These are phyloP conservation scores for Begonia peltatifolia DNA, from an alignment of 306 rosid genomes.

Conservation along the genomic window DNA sequence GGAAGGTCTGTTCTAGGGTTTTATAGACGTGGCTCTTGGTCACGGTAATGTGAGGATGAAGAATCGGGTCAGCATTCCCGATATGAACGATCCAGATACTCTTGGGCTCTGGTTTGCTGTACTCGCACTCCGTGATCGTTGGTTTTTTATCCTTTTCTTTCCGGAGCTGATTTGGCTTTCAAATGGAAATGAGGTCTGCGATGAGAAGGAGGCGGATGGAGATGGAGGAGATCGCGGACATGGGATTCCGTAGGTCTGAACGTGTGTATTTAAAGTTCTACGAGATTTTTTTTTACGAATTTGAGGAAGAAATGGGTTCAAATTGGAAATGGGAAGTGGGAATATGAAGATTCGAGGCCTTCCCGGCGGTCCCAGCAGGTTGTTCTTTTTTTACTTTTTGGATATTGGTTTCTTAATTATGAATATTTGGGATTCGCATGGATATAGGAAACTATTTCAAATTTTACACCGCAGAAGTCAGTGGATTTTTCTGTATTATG, in stretches of 20 bases:
- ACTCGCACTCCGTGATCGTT: neutral
- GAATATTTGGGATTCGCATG: no score
- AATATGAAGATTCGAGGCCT: no score
- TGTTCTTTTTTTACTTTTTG: no score
- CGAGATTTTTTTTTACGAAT: neutral
- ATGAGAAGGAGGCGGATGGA: slow-evolving; percentile 33
- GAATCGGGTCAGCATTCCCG: no score
- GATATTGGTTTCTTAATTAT: no score
- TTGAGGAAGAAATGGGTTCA: slow-evolving; percentile 7
- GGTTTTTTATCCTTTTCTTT: neutral
- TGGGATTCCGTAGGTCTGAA: neutral
- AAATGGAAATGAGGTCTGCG: slow-evolving; percentile 22
- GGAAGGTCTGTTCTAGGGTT: slow-evolving; percentile 74
- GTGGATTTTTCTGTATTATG: no score
- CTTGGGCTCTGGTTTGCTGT: slow-evolving; percentile 42
- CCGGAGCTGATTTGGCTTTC: slow-evolving; percentile 10
- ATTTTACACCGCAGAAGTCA: no score
- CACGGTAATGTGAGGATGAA: slow-evolving; percentile 10
- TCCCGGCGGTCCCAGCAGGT: no score
- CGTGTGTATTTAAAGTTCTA: no score
- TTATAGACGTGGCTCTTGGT: slow-evolving; percentile 37
- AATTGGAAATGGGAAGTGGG: no score
- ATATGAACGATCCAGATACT: slow-evolving; percentile 54
- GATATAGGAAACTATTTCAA: no score
- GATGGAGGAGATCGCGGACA: slow-evolving; percentile 19